Conservation (phyloP, 2,329 filamentous ascomycete genomes). For the Sporothrix sp. region DNA sequence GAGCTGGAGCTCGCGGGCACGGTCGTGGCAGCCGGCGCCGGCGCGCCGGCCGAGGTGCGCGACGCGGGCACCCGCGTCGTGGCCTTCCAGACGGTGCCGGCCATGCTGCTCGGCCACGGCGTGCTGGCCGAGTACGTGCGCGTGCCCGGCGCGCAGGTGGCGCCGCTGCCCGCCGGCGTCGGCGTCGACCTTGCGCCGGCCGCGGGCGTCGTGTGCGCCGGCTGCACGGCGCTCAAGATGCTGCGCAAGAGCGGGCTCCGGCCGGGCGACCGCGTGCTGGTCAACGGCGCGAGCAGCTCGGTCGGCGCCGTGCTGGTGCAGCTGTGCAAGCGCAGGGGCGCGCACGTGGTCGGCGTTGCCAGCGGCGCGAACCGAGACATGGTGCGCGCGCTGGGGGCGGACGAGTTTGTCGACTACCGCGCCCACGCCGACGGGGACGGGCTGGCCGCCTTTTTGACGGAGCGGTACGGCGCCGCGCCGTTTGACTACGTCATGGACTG, state of each 20-base stretch:
- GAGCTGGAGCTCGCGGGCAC: constrained; percentile 26
- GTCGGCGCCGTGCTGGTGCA: constrained; percentile 38
- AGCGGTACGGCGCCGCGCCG: constrained; percentile 22
- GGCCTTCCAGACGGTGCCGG: constrained; percentile 21
- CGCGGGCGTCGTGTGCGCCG: constrained; percentile 23
- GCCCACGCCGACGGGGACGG: constrained; percentile 23
- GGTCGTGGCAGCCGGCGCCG: constrained; percentile 23
- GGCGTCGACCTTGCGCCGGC: constrained; percentile 16
- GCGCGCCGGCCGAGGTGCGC: constrained; percentile 13
- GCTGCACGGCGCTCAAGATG: constrained; percentile 24
- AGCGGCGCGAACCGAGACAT: constrained; percentile 35
- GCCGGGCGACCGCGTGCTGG: constrained; percentile 32
- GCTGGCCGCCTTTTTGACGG: constrained; percentile 27
- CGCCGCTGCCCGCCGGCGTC: constrained; percentile 9
- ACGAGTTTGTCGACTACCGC: constrained; percentile 36
- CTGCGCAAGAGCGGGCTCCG: constrained; percentile 18
- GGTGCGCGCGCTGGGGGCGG: constrained; percentile 36
- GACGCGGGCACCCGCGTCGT: constrained; percentile 21
- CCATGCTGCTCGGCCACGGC: constrained; percentile 21
- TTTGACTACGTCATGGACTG: constrained; percentile 40
- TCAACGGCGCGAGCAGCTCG: constrained; percentile 41
- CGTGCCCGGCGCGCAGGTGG: constrained; percentile 22
- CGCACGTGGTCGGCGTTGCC: constrained; percentile 36
- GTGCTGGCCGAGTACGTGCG: constrained; percentile 27
- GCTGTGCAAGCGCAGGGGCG: constrained; percentile 30